Conservation (phyloP, 2,329 filamentous ascomycete species). For the Sporothrix variecibatus region DNA sequence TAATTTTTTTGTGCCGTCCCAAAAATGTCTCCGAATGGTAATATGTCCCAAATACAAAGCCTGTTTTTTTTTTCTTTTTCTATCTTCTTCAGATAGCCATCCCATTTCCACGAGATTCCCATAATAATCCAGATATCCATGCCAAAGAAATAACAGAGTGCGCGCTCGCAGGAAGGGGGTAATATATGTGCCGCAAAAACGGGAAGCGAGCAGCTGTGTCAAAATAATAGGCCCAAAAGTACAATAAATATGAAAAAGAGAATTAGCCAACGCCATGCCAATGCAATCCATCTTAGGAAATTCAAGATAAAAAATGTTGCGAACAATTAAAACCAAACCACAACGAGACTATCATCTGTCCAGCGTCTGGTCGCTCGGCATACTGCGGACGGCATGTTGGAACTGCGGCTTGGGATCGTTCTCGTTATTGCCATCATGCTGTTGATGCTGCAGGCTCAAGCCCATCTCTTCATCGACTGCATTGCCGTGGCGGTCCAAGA, state of each 20-base stretch:
- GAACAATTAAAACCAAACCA: not conserved
- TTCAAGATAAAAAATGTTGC: not conserved
- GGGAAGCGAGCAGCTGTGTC: not conserved
- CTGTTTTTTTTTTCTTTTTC: too few species aligned
- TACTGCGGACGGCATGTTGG: not conserved
- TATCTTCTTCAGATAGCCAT: not conserved
- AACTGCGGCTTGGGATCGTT: not conserved
- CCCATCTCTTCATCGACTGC: constrained; percentile 4
- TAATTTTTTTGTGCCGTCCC: not conserved
- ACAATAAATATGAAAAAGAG: not conserved
- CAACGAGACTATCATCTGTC: not conserved
- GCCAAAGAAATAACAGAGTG: not conserved
- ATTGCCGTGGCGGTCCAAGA: not conserved
- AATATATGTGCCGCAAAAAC: not conserved
- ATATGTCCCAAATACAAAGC: not conserved
- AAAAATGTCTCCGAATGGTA: not conserved
- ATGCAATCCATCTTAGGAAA: not conserved
- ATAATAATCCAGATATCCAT: not conserved
- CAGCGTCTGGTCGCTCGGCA: not conserved
- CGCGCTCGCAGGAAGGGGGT: not conserved
- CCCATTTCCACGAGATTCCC: not conserved
- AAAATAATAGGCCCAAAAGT: not conserved
- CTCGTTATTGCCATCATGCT: not conserved
- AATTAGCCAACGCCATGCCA: not conserved
- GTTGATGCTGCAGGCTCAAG: too few species aligned